Evolutionary conservation across 805 yeast genomes (phyloP), one percentile per base, ranked within the genome.

Genomic region (Candida succiphila): DNA sequence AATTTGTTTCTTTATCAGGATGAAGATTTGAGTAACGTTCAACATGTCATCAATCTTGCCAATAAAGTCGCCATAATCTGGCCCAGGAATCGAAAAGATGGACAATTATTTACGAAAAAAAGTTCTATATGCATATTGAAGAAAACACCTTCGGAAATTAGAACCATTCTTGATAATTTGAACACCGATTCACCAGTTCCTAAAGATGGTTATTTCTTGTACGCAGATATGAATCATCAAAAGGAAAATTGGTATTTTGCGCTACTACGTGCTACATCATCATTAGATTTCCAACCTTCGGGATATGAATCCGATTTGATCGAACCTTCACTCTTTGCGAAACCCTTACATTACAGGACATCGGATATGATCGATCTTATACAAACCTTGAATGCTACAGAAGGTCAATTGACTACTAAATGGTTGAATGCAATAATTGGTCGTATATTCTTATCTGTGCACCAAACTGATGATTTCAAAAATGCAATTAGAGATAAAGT

Each of bases 181-280:
- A n/a, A 35, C 17, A 26, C 34, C 3, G 57, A 47, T 40, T 63
- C 47, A 0, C 16, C 23, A 1, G 58, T 65, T 4, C 67, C 70
- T 16, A 52, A 48, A 27, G 49, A 49, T 5, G 48, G 63, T 1
- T 71, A 72, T 45, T 89, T 70, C 52, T 55, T 89, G 4, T 84
- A 86, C 53, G 71, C 79, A 29, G 94, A 86, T 44, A 68, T 75
- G 31, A 85, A 87, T 43, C 69, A 69, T 36, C 87, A 80, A 30
- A 89, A 89, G 48, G 98, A 92, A 54, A 95, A 89, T 52, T 78
- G 96, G 82, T 92, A 89, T 52, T 87, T 86, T 55, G 77, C 84
- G 1, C 61, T 92, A 35, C 65, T 89, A n/a, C 65, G 78, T 36
- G 94, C 94, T 1, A 72, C 89, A 0, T 56, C 58, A 4, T 56